Percentiles rank a stretch among this genome's conserved stretches.
Conservation (phyloP, 1,284 basidiomycete genomes). For the Malassezia nana region DNA sequence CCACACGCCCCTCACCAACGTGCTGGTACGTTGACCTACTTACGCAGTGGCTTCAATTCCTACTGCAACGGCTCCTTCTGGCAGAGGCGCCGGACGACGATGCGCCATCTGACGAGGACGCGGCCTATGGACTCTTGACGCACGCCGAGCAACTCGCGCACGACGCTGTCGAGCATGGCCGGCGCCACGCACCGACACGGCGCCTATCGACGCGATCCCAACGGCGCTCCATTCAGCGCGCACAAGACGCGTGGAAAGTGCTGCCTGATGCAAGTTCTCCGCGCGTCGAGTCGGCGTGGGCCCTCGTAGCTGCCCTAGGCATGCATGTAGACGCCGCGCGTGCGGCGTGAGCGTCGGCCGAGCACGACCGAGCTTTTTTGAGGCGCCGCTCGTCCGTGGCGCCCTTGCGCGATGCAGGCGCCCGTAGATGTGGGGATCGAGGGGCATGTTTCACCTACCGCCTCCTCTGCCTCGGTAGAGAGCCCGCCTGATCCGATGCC, state of each 20-base stretch:
- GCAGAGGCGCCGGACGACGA: neutral
- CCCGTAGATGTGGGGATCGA: neutral
- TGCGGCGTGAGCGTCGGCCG: neutral
- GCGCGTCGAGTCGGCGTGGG: slow-evolving; percentile 8
- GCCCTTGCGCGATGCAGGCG: neutral
- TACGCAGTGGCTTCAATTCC: slow-evolving; percentile 72
- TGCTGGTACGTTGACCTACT: slow-evolving; percentile 59
- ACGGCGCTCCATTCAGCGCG: slow-evolving; percentile 17
- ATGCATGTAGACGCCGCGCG: neutral
- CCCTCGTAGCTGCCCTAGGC: neutral
- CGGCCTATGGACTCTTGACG: slow-evolving; percentile 4
- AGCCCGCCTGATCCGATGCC: neutral
- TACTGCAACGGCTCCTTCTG: slow-evolving; percentile 59
- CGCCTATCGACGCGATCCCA: slow-evolving; percentile 17
- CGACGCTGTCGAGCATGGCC: slow-evolving; percentile 9
- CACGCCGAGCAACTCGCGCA: slow-evolving; percentile 15
- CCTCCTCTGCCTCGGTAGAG: too few relatives aligned
- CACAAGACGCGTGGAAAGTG: slow-evolving; percentile 14
- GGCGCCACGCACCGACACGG: slow-evolving; percentile 4
- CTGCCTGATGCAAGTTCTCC: neutral
- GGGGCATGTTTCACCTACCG: too few relatives aligned
- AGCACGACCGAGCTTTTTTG: too few relatives aligned
- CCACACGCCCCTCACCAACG: slow-evolving; percentile 71
- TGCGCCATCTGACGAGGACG: neutral
- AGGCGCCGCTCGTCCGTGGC: too few relatives aligned